Evolutionary conservation across 1,284 basidiomycete genomes (phyloP), one percentile per base, ranked within the genome.

Genomic region (Takashimella koratensis): DNA sequence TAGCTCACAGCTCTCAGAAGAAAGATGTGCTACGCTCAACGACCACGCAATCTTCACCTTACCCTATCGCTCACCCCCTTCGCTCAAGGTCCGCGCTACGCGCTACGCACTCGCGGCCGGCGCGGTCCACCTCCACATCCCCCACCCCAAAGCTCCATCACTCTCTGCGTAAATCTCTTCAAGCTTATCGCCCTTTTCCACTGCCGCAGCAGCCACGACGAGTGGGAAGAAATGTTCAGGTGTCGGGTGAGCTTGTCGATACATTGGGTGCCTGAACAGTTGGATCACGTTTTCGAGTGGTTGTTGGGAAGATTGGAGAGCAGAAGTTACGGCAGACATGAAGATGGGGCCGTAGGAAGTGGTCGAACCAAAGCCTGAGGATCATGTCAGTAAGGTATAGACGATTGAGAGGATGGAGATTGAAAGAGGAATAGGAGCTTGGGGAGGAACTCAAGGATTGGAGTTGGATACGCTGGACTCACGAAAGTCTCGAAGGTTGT

Each of bases 211-310:
- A 1, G 68, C 58, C 1, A 75, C 71, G 20, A 68, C 61, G 8
- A 76, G 47, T 2, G 74, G 74, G 6, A 71, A 58, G 19, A 76
- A 61, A 58, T 76, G 75, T 55, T 76, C 75, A 3, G 69, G 64
- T 3, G 71, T 70, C 0, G 75, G 75, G 57, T 76, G 74, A 10
- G 75, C 71, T 5, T 51, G 21, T 52, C 64, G 65, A 60, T 67
- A 75, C 6, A 59, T 20, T 2, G 68, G 64, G 49, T 74, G 66
- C 19, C 53, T 39, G 52, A 68, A 59, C 20, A 76, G 61, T 23
- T 54, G 47, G 47, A 65, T 47, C 1, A 59, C 53, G 5, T 52
- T 50, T 21, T 59, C 47, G 3, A 63, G 24, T 2, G 64, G 56
- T 5, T 57, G 45, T 3, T 53, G 12, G 23, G 63, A 64, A 16